phyloP scores from a whole-genome alignment of 129 eudicot genomes.

The Centaurea solstitialis region DNA sequence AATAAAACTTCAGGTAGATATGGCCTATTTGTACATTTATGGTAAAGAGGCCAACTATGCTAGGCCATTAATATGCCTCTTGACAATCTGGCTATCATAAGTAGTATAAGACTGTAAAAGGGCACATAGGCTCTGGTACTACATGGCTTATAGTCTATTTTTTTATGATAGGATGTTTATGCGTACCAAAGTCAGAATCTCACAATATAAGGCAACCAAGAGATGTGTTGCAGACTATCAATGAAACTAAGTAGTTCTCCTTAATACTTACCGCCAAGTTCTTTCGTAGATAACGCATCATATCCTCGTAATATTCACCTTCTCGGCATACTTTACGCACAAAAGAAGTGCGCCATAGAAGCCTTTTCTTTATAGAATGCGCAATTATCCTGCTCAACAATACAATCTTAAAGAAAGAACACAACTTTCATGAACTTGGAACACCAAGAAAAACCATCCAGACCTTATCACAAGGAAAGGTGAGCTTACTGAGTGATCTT shows the following conservation, averaged over 20 bases:
- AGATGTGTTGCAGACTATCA: not conserved
- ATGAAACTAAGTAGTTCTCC: not conserved
- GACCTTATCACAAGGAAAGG: not conserved
- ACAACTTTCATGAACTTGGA: constrained; percentile 1
- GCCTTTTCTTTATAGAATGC: constrained; percentile 89
- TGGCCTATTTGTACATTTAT: not conserved
- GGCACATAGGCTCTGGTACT: not conserved
- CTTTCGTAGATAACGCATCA: constrained; percentile 90
- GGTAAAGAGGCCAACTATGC: not conserved
- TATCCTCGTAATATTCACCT: constrained; percentile 93
- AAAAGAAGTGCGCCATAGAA: constrained; percentile 82
- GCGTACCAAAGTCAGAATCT: not conserved
- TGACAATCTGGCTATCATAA: not conserved
- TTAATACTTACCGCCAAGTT: constrained; percentile 75
- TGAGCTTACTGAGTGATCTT: not conserved
- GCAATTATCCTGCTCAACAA: constrained; percentile 70
- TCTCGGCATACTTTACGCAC: constrained; percentile 91
- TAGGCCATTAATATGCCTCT: not conserved
- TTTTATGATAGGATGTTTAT: not conserved
- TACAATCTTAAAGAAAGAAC: not conserved
- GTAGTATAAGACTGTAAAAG: not conserved
- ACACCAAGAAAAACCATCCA: not conserved
- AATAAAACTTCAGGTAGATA: constrained; percentile 2
- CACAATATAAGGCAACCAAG: not conserved
- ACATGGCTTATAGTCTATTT: not conserved